Evolutionary conservation across 495 filamentous ascomycete species (phyloP), one percentile per base, ranked within the genome.

Genomic region (Stereocaulon alpinum): DNA sequence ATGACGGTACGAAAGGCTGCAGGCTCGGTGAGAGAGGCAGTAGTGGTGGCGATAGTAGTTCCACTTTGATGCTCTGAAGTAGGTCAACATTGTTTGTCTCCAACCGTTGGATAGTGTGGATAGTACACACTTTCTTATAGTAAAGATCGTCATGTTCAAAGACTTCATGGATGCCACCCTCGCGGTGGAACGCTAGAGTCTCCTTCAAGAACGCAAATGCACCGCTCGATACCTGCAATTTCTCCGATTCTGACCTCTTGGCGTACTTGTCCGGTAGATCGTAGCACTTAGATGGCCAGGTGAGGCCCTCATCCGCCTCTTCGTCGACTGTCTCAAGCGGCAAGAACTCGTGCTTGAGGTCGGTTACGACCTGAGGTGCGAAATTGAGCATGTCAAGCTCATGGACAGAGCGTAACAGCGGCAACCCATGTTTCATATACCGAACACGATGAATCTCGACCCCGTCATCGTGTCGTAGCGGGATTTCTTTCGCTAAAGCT

Each of bases 41-140:
- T 12, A 87, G 68, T 14, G 82, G 83, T 32, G 84, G 85, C 12
- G 83, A 83, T 30, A 85, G 43, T 27, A 67, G 73, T 41, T 73
- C 68, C 11, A 66, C 58, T 6, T 34, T 32, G 37, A 22, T 18
- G 56, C n/a, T 57, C 53, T 61, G 17, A 40, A 34, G 14, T n/a
- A 61, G 24, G 6, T 57, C 27, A 57, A 43, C 20, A 44, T 18
- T 24, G 9, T 5, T 32, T 55, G 29, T 27, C 62, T 43, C 18
- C 18, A 4, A 18, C 24, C 30, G 10, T 20, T 18, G 58, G 30
- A 41, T 6, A 14, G 18, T 32, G 30, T 45, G 5, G 11, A 34
- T 15, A 1, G 40, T 14, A 66, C 70, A 58, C 69, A 76, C 78
- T 56, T 64, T 75, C 51, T 66, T 68, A 56, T 72, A 66, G 3